phyloP scores from a whole-genome alignment of 805 yeast species.

The Ogataea degrootiae region DNA sequence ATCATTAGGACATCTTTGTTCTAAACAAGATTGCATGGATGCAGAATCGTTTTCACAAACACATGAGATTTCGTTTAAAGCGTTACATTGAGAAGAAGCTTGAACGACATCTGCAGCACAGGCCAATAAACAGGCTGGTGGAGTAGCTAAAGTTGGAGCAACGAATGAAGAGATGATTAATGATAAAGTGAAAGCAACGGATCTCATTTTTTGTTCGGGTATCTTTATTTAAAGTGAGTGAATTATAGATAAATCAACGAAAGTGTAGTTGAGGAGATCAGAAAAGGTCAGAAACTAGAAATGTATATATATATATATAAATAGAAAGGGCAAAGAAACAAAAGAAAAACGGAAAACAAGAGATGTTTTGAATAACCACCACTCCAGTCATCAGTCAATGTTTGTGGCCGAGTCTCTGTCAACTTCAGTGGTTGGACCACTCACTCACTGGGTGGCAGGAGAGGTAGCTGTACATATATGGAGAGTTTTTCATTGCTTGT shows the following conservation, averaged over 20 bases:
- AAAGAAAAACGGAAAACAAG: background rate
- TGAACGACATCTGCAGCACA: constrained; percentile 73
- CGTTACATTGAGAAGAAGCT: constrained; percentile 46
- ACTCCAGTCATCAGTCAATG: no score
- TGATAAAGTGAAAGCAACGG: constrained; percentile 20
- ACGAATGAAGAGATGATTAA: constrained; percentile 35
- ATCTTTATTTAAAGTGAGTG: background rate
- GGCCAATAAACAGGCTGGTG: constrained; percentile 90
- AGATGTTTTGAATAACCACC: no score
- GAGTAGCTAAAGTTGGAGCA: constrained; percentile 50
- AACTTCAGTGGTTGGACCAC: no score
- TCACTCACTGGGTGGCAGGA: no score
- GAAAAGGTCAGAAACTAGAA: no score
- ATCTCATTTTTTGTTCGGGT: constrained; percentile 12
- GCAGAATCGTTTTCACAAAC: constrained; percentile 55
- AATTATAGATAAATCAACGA: background rate
- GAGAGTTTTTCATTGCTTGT: background rate
- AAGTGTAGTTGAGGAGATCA: background rate
- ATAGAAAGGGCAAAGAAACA: background rate
- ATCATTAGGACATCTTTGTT: constrained; percentile 63
- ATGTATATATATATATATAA: no score
- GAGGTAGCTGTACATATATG: no score
- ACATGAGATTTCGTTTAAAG: constrained; percentile 63
- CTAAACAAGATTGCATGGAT: constrained; percentile 58
- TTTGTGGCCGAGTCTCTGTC: no score